Base-by-base conservation (phyloP, 2,329 filamentous ascomycete genomes). In the Paracorniculantispora psalliotae region DNA sequence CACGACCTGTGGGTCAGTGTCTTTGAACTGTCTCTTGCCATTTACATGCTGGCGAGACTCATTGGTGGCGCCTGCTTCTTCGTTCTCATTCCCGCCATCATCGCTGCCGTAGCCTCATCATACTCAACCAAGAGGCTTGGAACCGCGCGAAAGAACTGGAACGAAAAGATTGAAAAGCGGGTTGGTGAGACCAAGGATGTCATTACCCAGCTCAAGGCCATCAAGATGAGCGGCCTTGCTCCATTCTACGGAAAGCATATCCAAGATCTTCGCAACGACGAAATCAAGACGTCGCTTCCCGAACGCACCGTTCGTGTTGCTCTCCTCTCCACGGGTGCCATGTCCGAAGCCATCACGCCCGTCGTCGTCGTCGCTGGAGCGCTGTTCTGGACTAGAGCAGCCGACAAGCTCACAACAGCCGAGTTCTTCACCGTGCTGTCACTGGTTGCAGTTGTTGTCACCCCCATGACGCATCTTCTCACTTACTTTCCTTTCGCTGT, bases 211-310 rank as follows among this genome's bases (percentile, higher is more conserved):
- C 71, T 75, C 63, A 75, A 73, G 53, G 67, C 66, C 25, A 62
- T 75, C 26, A 74, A 74, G 49, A 71, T 74, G 65, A 67, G 68
- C 30, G 73, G 73, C 0, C 65, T 75, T 2, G 62, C 64, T 2
- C 49, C 46, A 2, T 44, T 52, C 4, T 51, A 61, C 5, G 44
- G 43, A 12, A 33, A 43, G 12, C 30, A 41, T 30, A 51, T 66
- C 19, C 54, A 63, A 51, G 37, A 19, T 0, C 59, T 66, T 15
- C 61, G 65, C 13, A 59, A 58, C 7, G 48, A 54, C 13, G 64
- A 67, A 44, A 56, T 66, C 25, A 19, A 65, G 25, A 37, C 54
- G 28, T 61, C 53, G 1, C 41, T 51, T 2, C 46, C 47, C 9
- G 59, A 61, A 12, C 35, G 52, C 6, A 50, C 30, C 21, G 46